These are phyloP conservation scores for Athelia sp. DNA, from an alignment of 1,284 basidiomycete species.

Conservation along the genomic window DNA sequence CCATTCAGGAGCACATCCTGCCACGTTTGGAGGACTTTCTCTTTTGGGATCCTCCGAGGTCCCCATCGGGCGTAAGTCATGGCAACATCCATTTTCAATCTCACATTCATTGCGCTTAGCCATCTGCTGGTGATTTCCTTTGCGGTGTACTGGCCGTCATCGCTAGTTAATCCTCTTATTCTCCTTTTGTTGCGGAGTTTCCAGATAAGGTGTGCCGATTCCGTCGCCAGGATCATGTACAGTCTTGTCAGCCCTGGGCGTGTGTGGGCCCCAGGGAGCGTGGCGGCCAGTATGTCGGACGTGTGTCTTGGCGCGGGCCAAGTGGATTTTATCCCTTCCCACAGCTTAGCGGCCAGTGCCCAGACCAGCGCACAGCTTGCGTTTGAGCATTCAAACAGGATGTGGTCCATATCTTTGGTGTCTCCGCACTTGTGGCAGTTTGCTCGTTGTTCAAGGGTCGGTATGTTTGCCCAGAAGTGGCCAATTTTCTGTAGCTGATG, in stretches of 20 bases:
- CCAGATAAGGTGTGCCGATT: constrained; percentile 26
- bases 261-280: constrained; percentile 2
- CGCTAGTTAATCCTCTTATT: constrained; percentile 8
- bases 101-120: constrained; percentile 7
- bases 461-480: background rate
- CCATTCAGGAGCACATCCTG: constrained; percentile 5
- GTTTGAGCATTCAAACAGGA: constrained; percentile 7
- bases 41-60: constrained; percentile 3
- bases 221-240: constrained; percentile 21
- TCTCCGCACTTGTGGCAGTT: background rate
- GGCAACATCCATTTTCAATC: constrained; percentile 6
- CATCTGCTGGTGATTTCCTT: constrained; percentile 7
- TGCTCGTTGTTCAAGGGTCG: background rate
- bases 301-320: constrained; percentile 5
- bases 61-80: constrained; percentile 8
- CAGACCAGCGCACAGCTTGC: constrained; percentile 8
- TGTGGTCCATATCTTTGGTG: constrained; percentile 5
- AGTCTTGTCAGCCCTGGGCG: constrained; percentile 13
- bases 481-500: background rate
- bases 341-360: constrained; percentile 6
- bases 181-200: constrained; percentile 19
- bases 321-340: constrained; percentile 2
- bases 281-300: constrained; percentile 9
- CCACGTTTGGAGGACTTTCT: constrained; percentile 9
- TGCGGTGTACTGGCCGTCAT: background rate